These are phyloP conservation scores for Flaveria trinervia DNA, from an alignment of 129 eudicot genomes.

Conservation along the genomic window DNA sequence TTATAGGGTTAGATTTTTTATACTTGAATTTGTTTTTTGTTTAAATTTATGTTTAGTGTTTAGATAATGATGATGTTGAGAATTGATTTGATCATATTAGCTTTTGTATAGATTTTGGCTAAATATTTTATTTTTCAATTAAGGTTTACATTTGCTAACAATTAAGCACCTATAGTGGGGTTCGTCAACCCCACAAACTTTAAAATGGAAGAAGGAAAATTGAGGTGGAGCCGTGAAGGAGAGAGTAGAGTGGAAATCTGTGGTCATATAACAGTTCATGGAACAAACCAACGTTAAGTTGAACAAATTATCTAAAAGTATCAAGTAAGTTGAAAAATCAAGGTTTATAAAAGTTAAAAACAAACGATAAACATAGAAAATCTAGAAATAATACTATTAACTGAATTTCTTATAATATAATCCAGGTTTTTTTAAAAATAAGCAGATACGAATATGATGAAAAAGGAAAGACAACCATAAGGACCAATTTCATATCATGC, in stretches of 20 bases:
- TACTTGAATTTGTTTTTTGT: neutral
- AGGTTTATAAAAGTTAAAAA: neutral
- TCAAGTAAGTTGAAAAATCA: neutral
- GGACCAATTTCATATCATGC: neutral
- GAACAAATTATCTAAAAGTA: neutral
- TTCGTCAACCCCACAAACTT: too few relatives aligned
- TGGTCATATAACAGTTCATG: too few relatives aligned
- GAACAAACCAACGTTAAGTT: too few relatives aligned
- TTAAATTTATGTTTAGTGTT: neutral
- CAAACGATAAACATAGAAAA: neutral
- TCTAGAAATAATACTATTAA: too few relatives aligned
- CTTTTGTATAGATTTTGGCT: neutral
- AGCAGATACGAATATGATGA: neutral
- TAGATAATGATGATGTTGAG: constrained; percentile 2
- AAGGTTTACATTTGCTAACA: neutral
- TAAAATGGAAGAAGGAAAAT: too few relatives aligned
- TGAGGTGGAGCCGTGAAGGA: too few relatives aligned
- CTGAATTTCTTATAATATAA: neutral
- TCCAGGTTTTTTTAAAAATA: too few relatives aligned
- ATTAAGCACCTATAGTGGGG: neutral
- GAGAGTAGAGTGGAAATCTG: too few relatives aligned
- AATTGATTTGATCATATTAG: neutral
- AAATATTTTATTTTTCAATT: neutral
- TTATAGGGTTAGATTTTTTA: too few relatives aligned
- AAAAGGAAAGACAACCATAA: neutral